Evolutionary conservation across 331 rosid genomes (phyloP), one percentile per base, ranked within the genome.

Genomic region (Malus hybrid): DNA sequence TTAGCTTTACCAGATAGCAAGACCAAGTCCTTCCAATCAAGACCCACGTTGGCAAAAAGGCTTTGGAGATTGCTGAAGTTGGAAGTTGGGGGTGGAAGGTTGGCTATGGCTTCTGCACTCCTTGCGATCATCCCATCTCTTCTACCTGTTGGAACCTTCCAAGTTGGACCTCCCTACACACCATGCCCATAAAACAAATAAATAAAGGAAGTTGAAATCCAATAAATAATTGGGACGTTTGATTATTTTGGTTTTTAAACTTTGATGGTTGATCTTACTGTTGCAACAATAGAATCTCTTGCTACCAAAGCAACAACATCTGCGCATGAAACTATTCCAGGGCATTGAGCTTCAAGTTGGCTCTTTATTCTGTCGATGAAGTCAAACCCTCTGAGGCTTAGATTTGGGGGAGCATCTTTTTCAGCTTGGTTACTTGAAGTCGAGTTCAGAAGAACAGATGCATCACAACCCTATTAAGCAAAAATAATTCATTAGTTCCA

Each of bases 131-230:
- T 6, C 2, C 95, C 90, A 72, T 94, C 99, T 78, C 95, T 94
- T 81, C 99, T 55, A 5, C 97, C 97, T 0, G 97, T 94, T 59
- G 93, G 95, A 73, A 94, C 99, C 18, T 65, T 90, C 97, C 99
- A 94, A 27, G 1, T 82, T 8, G 99, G 99, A 65, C 99, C 99
- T 19, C 97, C 99, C 98, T 93, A 42, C 46, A 42, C 46, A 42
- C 13, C 46, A 42, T 42, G 78, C 39, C 24, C 75, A 67, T 0
- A 15, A 60, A 27, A 14, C 0, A 39, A 39, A 28, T 1, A 56
- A 2, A 12, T 1, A 67, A 36, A 50, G 22, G 0, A 69, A 34
- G 24, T 61, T 9, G 46, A 65, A 33, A 18, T 28, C 3, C 28
- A 60, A 5, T 57, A 27, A 54, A 32, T 20, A 10, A 42, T 10